These are phyloP conservation scores for Yamadazyma siamensis DNA, from an alignment of 1,139 yeast species.

Conservation along the genomic window DNA sequence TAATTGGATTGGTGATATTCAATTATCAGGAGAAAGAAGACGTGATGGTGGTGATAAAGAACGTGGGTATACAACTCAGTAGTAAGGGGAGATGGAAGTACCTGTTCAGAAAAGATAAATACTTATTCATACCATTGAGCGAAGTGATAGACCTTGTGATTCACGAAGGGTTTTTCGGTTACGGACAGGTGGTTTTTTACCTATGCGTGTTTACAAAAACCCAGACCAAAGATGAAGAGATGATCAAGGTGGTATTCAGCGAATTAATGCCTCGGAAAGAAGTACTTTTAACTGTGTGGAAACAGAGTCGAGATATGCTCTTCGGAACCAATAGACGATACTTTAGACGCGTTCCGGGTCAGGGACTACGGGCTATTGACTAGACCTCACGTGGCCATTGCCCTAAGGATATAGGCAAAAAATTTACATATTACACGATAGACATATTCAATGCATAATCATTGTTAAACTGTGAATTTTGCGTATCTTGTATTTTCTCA, in stretches of 20 bases:
- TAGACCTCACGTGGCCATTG: slow-evolving; percentile 1
- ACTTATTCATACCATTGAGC: slow-evolving; percentile 48
- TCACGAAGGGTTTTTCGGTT: slow-evolving; percentile 65
- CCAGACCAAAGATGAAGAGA: slow-evolving; percentile 18
- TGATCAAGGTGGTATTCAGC: slow-evolving; percentile 49
- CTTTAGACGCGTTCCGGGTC: slow-evolving; percentile 45
- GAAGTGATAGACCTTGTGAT: slow-evolving; percentile 57
- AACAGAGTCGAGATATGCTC: slow-evolving; percentile 32
- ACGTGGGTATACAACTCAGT: slow-evolving; percentile 34
- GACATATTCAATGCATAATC: too few relatives aligned
- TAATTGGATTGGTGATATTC: slow-evolving; percentile 10
- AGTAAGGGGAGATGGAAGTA: slow-evolving; percentile 29
- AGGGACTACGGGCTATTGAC: slow-evolving; percentile 22
- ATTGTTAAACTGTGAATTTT: too few relatives aligned
- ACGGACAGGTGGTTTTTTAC: slow-evolving; percentile 59
- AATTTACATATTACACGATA: too few relatives aligned
- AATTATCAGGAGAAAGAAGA: slow-evolving; percentile 29
- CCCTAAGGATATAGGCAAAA: too few relatives aligned
- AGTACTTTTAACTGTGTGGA: slow-evolving; percentile 39
- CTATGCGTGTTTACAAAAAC: slow-evolving; percentile 52
- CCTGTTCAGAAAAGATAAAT: slow-evolving; percentile 17
- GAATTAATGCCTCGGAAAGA: slow-evolving; percentile 44
- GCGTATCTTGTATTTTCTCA: too few relatives aligned
- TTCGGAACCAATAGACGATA: slow-evolving; percentile 36
- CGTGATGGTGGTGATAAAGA: slow-evolving; percentile 32